These are phyloP conservation scores for Rutstroemia sp. DNA, from an alignment of 2,329 filamentous ascomycete genomes.

Conservation along the genomic window DNA sequence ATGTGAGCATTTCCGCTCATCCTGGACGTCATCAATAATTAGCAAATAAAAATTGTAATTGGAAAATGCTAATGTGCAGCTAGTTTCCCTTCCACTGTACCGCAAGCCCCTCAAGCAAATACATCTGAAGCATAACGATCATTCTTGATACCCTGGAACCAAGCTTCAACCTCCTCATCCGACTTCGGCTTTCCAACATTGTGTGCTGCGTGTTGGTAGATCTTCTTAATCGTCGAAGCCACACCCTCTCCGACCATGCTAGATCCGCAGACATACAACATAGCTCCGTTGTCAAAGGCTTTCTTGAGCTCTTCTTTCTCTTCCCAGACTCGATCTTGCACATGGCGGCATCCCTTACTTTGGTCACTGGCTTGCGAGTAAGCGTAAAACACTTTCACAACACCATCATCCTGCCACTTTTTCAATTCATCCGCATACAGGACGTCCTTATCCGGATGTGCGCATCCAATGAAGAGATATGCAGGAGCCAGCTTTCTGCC, in stretches of 20 bases:
- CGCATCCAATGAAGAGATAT: conserved; percentile 43
- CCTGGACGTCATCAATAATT: no score
- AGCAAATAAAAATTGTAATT: neutral
- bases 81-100: neutral
- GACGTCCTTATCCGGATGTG: conserved; percentile 34
- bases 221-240: conserved; percentile 6
- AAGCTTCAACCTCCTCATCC: conserved; percentile 11
- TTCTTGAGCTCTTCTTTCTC: conserved; percentile 5
- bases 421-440: conserved; percentile 35
- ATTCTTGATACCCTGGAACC: conserved; percentile 9
- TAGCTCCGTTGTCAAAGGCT: conserved; percentile 10
- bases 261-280: conserved; percentile 12
- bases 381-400: conserved; percentile 8
- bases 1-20: no score
- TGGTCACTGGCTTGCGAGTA: conserved; percentile 2
- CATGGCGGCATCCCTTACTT: conserved; percentile 7
- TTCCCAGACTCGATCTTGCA: conserved; percentile 13
- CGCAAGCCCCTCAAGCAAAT: neutral
- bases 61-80: neutral
- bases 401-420: conserved; percentile 16
- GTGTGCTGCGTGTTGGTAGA: conserved; percentile 3
- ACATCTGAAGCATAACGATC: conserved; percentile 13
- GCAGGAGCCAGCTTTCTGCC: conserved; percentile 19
- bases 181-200: neutral
- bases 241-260: conserved; percentile 7